A percentile compares a stretch with the other conserved stretches of the same genome.
Evolutionary conservation across 2,329 filamentous ascomycete genomes (phyloP).

Genomic region (Aureobasidium sp.): DNA sequence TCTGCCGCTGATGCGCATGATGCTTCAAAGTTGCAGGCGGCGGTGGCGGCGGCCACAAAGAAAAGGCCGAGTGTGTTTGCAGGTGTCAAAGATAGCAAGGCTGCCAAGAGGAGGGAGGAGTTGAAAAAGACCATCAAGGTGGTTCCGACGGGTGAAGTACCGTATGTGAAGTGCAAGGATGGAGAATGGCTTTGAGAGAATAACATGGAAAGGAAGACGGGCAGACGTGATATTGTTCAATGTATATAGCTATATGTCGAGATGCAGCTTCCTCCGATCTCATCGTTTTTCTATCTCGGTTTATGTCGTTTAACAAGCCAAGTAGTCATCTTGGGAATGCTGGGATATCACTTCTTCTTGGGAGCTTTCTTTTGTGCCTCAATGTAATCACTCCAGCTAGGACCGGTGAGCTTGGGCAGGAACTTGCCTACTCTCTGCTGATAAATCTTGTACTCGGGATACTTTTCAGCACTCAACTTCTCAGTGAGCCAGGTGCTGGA

Average conservation of each 20-base stretch:
- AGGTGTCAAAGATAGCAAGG: constrained; percentile 17
- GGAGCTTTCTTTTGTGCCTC: constrained; percentile 19
- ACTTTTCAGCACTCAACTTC: constrained; percentile 70
- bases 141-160: constrained; percentile 19
- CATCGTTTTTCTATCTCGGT: too few relatives aligned
- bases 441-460: constrained; percentile 80
- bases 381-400: constrained; percentile 29
- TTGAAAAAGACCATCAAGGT: constrained; percentile 29
- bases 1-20: not conserved
- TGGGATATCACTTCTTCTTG: constrained; percentile 14
- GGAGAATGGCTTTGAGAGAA: too few relatives aligned
- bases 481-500: constrained; percentile 86
- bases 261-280: too few relatives aligned
- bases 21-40: not conserved
- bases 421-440: constrained; percentile 78
- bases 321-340: too few relatives aligned
- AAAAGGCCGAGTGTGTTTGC: not conserved
- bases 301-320: too few relatives aligned
- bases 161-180: not conserved
- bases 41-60: not conserved
- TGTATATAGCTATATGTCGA: too few relatives aligned
- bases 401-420: constrained; percentile 51
- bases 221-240: too few relatives aligned
- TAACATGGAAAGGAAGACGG: too few relatives aligned
- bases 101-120: constrained; percentile 27